phyloP scores from a whole-genome alignment of 1,139 yeast genomes.

The Williopsis jadinii region DNA sequence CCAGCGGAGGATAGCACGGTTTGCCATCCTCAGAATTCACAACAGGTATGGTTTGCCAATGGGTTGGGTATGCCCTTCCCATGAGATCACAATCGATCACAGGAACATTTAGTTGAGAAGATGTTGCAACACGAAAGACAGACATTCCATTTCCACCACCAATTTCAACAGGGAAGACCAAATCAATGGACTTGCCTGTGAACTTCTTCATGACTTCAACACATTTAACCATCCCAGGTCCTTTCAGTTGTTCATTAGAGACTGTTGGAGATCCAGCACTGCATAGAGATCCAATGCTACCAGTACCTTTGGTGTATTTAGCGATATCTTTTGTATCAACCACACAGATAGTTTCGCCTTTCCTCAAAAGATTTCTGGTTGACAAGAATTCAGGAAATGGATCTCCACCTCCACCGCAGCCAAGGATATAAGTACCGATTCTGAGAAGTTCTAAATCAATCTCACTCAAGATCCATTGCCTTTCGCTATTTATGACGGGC shows the following conservation, averaged over 20 bases:
- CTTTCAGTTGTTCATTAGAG: constrained; percentile 32
- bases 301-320: constrained; percentile 16
- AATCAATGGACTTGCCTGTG: constrained; percentile 23
- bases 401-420: constrained; percentile 46
- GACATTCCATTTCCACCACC: constrained; percentile 39
- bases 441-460: constrained; percentile 34
- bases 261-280: constrained; percentile 43
- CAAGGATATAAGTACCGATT: constrained; percentile 38
- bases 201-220: constrained; percentile 26
- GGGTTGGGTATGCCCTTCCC: constrained; percentile 41
- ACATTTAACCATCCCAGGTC: constrained; percentile 30
- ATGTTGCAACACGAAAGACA: constrained; percentile 27
- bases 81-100: constrained; percentile 36
- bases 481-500: constrained; percentile 29
- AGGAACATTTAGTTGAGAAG: constrained; percentile 28
- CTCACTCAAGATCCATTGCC: constrained; percentile 36
- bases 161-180: constrained; percentile 32
- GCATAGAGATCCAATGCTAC: constrained; percentile 25
- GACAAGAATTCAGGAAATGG: constrained; percentile 34
- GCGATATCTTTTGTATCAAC: constrained; percentile 29
- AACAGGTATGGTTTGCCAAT: constrained; percentile 32
- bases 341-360: constrained; percentile 30
- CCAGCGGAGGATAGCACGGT: constrained; percentile 28
- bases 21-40: constrained; percentile 18
- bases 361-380: constrained; percentile 27